Conservation (phyloP, 345 rosid species). For the Boechera stricta region DNA sequence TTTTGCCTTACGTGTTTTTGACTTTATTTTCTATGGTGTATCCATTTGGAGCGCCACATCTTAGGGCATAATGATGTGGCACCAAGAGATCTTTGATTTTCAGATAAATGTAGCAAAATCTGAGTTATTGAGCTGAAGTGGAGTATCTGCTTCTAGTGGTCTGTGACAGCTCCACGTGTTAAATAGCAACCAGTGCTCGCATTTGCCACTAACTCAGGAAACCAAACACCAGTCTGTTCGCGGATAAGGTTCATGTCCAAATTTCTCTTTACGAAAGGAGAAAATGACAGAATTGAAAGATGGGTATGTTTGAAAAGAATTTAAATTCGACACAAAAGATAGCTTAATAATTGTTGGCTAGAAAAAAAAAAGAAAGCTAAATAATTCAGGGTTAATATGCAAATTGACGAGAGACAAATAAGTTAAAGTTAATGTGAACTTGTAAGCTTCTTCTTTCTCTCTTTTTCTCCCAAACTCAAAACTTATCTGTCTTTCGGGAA, state of each 20-base stretch:
- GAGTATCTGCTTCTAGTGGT: conserved; percentile 24
- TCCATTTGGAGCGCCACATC: conserved; percentile 22
- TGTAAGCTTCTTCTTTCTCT: no score
- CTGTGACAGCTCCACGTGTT: conserved; percentile 3
- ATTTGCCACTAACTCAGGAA: conserved; percentile 10
- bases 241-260: conserved; percentile 11
- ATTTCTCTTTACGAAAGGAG: not conserved
- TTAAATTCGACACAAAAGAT: no score
- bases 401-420: no score
- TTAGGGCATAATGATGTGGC: conserved; percentile 11
- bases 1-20: conserved; percentile 32
- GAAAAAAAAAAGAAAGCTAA: no score
- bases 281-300: not conserved
- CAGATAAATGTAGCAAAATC: conserved; percentile 22
- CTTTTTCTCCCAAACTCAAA: no score
- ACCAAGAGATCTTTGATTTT: conserved; percentile 5
- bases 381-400: no score
- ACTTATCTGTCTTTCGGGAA: no score
- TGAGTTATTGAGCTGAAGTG: not conserved
- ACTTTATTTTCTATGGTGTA: conserved; percentile 31
- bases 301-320: not conserved
- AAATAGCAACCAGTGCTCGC: not conserved
- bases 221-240: not conserved
- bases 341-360: no score
- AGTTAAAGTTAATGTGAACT: no score